These are phyloP conservation scores for Mucor velutinosus DNA, from an alignment of 371 early-diverging fungal species.

Conservation along the genomic window DNA sequence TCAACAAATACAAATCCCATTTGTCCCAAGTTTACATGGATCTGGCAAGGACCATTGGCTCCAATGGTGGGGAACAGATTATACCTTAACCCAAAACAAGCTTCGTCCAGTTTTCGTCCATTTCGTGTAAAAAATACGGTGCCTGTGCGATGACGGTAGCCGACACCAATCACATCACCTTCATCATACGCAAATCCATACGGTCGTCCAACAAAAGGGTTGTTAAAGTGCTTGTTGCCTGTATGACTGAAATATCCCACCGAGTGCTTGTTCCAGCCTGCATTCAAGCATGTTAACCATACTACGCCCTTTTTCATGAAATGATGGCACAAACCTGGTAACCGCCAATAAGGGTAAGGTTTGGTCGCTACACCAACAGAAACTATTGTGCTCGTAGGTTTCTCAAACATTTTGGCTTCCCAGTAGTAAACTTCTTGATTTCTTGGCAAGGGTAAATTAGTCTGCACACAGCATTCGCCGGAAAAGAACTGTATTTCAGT, in stretches of 20 bases:
- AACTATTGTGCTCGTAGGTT: slow-evolving; percentile 57
- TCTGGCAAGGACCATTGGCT: slow-evolving; percentile 64
- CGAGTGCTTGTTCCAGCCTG: slow-evolving; percentile 73
- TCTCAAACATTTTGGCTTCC: slow-evolving; percentile 76
- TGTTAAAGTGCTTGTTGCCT: slow-evolving; percentile 68
- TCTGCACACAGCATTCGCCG: slow-evolving; percentile 78
- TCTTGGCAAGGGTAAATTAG: slow-evolving; percentile 81
- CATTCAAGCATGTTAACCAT: background rate
- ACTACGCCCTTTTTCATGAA: background rate
- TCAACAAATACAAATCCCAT: slow-evolving; percentile 71
- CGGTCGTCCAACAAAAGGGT: slow-evolving; percentile 62
- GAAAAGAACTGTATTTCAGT: slow-evolving; percentile 76
- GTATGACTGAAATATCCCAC: slow-evolving; percentile 71
- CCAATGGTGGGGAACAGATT: slow-evolving; percentile 69
- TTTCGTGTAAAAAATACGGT: slow-evolving; percentile 81
- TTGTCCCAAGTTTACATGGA: slow-evolving; percentile 69
- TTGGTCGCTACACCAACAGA: slow-evolving; percentile 72
- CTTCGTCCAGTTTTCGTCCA: slow-evolving; percentile 67
- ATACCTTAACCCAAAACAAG: slow-evolving; percentile 55
- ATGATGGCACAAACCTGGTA: slow-evolving; percentile 54
- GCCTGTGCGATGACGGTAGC: slow-evolving; percentile 75
- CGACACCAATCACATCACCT: slow-evolving; percentile 80
- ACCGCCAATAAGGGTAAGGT: slow-evolving; percentile 68
- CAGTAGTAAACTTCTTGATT: slow-evolving; percentile 78
- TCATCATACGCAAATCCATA: slow-evolving; percentile 65